Percentiles rank a stretch among this genome's conserved stretches.
phyloP scores from a whole-genome alignment of 2,329 filamentous ascomycete species.

The Claviceps spartinae region DNA sequence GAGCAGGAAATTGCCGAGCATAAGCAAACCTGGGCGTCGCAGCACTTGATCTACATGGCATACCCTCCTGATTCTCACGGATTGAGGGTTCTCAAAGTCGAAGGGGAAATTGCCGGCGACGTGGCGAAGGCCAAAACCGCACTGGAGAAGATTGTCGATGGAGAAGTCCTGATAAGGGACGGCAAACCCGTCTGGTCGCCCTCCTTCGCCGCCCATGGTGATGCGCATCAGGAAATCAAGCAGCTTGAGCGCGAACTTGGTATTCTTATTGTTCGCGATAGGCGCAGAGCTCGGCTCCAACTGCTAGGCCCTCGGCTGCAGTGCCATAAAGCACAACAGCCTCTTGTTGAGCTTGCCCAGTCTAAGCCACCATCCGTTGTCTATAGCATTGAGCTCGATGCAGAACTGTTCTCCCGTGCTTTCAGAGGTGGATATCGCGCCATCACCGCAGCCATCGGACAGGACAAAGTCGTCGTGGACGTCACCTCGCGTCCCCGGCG shows the following conservation, averaged over 20 bases:
- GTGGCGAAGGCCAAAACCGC: slow-evolving; percentile 19
- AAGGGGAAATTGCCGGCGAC: slow-evolving; percentile 17
- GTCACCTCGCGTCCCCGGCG: slow-evolving; percentile 14
- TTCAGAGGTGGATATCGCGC: slow-evolving; percentile 19
- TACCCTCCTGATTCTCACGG: not conserved
- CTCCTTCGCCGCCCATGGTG: slow-evolving; percentile 10
- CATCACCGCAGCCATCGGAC: slow-evolving; percentile 14
- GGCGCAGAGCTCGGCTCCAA: not conserved
- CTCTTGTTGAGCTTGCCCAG: not conserved
- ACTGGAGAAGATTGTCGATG: slow-evolving; percentile 20
- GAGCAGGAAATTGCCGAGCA: slow-evolving; percentile 15
- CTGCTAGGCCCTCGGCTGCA: not conserved
- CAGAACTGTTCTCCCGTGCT: slow-evolving; percentile 16
- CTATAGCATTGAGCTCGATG: slow-evolving; percentile 14
- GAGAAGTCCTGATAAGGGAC: slow-evolving; percentile 15
- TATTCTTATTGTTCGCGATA: not conserved
- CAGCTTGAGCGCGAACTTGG: not conserved
- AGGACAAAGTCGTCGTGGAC: slow-evolving; percentile 18
- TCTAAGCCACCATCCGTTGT: not conserved
- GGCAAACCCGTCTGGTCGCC: slow-evolving; percentile 19
- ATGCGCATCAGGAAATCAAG: slow-evolving; percentile 1
- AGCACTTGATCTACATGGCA: slow-evolving; percentile 14
- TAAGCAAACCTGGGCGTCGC: slow-evolving; percentile 16
- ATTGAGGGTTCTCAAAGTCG: slow-evolving; percentile 23
- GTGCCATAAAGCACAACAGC: not conserved